Evolutionary conservation across 2,329 filamentous ascomycete species (phyloP).

Genomic region (Monascus ruber): DNA sequence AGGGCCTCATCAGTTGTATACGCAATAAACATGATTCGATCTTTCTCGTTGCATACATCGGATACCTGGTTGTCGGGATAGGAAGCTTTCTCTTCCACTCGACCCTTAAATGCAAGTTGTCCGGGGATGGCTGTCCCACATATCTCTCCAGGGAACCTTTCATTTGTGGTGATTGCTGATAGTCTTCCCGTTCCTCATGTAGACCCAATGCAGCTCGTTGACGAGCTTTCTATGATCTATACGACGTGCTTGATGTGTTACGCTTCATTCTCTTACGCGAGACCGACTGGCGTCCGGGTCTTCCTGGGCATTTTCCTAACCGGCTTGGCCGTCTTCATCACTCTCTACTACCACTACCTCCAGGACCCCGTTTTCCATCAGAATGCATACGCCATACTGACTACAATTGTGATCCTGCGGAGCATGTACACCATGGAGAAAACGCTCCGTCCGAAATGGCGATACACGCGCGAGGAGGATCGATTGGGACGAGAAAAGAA

Average conservation of each 20-base stretch:
- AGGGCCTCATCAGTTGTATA: conserved; percentile 63
- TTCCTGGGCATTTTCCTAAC: conserved; percentile 48
- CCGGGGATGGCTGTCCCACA: background rate
- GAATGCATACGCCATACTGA: conserved; percentile 63
- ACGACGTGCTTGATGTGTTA: conserved; percentile 60
- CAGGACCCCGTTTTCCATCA: conserved; percentile 79
- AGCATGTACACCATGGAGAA: conserved; percentile 69
- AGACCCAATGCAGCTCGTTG: conserved; percentile 62
- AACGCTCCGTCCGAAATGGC: conserved; percentile 48
- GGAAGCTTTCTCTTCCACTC: conserved; percentile 55
- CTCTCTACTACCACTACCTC: conserved; percentile 67
- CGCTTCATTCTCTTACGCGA: conserved; percentile 63
- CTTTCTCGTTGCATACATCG: conserved; percentile 57
- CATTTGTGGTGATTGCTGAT: conserved; percentile 2
- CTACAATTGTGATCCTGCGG: conserved; percentile 56
- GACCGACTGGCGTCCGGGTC: conserved; percentile 39
- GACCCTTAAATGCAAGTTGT: conserved; percentile 47
- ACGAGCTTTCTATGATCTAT: conserved; percentile 62
- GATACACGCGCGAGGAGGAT: conserved; percentile 37
- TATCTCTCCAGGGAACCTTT: background rate
- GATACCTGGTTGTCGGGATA: conserved; percentile 50
- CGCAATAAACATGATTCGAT: conserved; percentile 62
- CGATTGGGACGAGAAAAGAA: conserved; percentile 26
- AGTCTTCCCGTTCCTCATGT: background rate
- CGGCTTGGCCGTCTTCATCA: conserved; percentile 55